Base-by-base conservation (phyloP, 768 basidiomycete species). In the Butyriboletus loyo region DNA sequence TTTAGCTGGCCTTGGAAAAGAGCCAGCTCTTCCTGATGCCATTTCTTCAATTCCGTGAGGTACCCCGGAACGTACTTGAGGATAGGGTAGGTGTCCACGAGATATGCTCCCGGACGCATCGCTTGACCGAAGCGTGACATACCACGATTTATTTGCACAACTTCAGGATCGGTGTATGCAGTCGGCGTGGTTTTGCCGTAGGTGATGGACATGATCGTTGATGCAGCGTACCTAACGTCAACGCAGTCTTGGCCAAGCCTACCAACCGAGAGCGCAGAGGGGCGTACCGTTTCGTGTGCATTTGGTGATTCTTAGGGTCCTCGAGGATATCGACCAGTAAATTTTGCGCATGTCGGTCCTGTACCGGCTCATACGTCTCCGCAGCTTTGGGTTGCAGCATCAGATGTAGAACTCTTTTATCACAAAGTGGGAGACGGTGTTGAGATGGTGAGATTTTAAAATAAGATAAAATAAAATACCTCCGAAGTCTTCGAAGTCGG, bases 151-250 rank as follows among this genome's bases (percentile, higher is more conserved):
- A 76, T 52, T 2, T 66, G 58, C 7, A 62, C 15, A 7, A 75
- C 66, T 15, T 72, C 72, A 0, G 70, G 69, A 40, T 75, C 73
- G 11, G 64, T 64, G 42, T 71, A 70, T n/a, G 65, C 54, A 4
- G 73, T 71, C 9, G 73, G 73, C 0, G 72, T 70, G 10, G 58
- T 66, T 56, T 75, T 75, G 1, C 75, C 75, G 41, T 75, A 76
- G 9, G 72, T 73, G 27, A 75, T 59, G 11, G 65, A 56, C 63
- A 76, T 64, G 40, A 74, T 66, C 15, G 74, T 61, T 10, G 69
- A 71, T n/a, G 73, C 73, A 7, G 73, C 69, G 50, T 72, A 75
- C 40, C 73, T 75, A 2, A 25, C 0, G 17, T 21, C 21, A 40
- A 31, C n/a, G 25, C n/a, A 21, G n/a, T 34, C 34, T 46, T 24